Conservation (phyloP, 2,329 filamentous ascomycete genomes). For the Venturia asperata region DNA sequence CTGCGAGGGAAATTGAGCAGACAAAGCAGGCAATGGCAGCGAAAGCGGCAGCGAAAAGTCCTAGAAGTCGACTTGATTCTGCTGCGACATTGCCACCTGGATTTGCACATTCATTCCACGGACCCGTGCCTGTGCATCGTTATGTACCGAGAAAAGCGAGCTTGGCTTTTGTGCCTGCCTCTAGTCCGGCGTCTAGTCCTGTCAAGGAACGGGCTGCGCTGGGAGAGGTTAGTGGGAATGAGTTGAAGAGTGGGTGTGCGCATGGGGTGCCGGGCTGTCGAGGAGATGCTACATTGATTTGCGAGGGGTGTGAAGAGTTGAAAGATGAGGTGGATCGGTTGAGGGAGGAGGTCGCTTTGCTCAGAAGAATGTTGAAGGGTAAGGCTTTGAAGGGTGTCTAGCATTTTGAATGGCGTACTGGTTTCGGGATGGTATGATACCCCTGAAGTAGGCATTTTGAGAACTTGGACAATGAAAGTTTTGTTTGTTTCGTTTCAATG, state of each 20-base stretch:
- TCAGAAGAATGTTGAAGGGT: slow-evolving; percentile 13
- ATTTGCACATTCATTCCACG: slow-evolving; percentile 16
- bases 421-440: background rate
- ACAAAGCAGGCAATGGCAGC: background rate
- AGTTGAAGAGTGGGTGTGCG: background rate
- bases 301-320: slow-evolving; percentile 18
- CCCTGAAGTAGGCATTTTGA: background rate
- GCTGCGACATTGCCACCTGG: slow-evolving; percentile 17
- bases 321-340: slow-evolving; percentile 19
- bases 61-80: slow-evolving; percentile 5
- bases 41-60: background rate
- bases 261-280: background rate
- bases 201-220: background rate
- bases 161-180: slow-evolving; percentile 1
- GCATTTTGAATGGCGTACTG: slow-evolving; percentile 10
- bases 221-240: slow-evolving; percentile 5
- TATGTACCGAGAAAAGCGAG: slow-evolving; percentile 12
- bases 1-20: background rate
- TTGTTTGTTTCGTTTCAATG: background rate
- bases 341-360: slow-evolving; percentile 19
- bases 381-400: slow-evolving; percentile 14
- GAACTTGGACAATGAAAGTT: background rate
- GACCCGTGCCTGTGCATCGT: slow-evolving; percentile 15
- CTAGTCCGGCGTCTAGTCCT: background rate
- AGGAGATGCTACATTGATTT: background rate